Base-by-base conservation (phyloP, 163 green algal genomes). In the Scenedesmus sp. region DNA sequence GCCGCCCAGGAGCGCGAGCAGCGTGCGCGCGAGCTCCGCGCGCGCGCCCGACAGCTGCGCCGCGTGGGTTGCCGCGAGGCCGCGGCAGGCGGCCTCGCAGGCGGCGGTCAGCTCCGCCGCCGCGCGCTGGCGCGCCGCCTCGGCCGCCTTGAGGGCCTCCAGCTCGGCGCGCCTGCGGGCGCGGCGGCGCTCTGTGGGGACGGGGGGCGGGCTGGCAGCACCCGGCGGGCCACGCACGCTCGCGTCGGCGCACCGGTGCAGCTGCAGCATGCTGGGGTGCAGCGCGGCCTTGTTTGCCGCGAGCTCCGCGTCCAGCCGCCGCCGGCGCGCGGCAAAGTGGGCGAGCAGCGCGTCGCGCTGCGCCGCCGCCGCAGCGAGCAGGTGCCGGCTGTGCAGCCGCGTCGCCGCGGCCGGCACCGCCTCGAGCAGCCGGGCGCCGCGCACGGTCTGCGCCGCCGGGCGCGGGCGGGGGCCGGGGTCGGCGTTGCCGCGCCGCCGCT, bases 221-320 rank as follows among this genome's bases (percentile, higher is more conserved):
- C 18, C 14, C 13, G 22, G 15, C 11, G 22, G n/a, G n/a, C n/a
- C n/a, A n/a, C n/a, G n/a, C n/a, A n/a, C n/a, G n/a, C n/a, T n/a
- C n/a, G n/a, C n/a, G n/a, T n/a, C n/a, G n/a, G n/a, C n/a, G n/a
- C n/a, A n/a, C n/a, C n/a, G n/a, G n/a, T n/a, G n/a, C 24, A 31
- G 56, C 56, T 65, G 56, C 44, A 83, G 51, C 87, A 91, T 88
- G 48, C 44, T 57, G 2, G 87, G 87, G 31, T 89, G 87, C 79
- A 91, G 69, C 17, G 56, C 63, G 48, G 18, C 31, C 50, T 75
- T 83, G 74, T 86, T 60, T 5, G 15, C 17, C 50, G 71, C 58
- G 44, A 83, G 65, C 51, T 71, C 51, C 39, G 57, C 29, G 15
- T 64, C 60, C 36, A 80, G 75, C 50, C 34, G 36, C 50, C 62